A percentile compares a stretch with the other conserved stretches of the same genome.
These are phyloP conservation scores for Penstemon davidsonii DNA, from an alignment of 257 asterid genomes.

Conservation along the genomic window DNA sequence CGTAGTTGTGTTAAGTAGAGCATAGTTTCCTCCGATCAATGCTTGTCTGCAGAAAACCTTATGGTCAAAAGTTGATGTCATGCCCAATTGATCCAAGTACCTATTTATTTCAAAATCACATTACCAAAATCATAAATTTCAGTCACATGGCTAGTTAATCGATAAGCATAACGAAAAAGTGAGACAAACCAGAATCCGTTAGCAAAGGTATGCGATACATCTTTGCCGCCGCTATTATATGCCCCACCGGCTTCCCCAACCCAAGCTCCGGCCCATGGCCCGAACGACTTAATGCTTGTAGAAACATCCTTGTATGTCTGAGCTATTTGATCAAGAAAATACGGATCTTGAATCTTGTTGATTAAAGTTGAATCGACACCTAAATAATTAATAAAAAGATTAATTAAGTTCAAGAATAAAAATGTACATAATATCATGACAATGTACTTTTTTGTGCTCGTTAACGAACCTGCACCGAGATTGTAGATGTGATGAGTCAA, in stretches of 20 bases:
- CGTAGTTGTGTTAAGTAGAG: slow-evolving; percentile 59
- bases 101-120: no score
- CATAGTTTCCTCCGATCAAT: slow-evolving; percentile 86
- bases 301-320: slow-evolving; percentile 49
- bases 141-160: no score
- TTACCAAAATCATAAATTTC: no score
- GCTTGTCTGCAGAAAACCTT: slow-evolving; percentile 89
- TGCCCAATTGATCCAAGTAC: slow-evolving; percentile 92
- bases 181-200: slow-evolving; percentile 58
- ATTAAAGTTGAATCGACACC: slow-evolving; percentile 56
- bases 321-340: slow-evolving; percentile 47
- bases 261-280: slow-evolving; percentile 78
- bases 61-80: slow-evolving; percentile 73
- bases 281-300: slow-evolving; percentile 34
- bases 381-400: no score
- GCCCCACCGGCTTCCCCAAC: slow-evolving; percentile 95
- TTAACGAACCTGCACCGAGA: slow-evolving; percentile 53
- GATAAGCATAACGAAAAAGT: no score
- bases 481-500: slow-evolving; percentile 81
- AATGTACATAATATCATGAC: no score
- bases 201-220: slow-evolving; percentile 67
- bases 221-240: slow-evolving; percentile 78
- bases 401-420: no score
- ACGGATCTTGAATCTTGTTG: slow-evolving; percentile 65
- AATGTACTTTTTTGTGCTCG: no score